phyloP scores from a whole-genome alignment of 441 rosid genomes.

The Kokia cookei region DNA sequence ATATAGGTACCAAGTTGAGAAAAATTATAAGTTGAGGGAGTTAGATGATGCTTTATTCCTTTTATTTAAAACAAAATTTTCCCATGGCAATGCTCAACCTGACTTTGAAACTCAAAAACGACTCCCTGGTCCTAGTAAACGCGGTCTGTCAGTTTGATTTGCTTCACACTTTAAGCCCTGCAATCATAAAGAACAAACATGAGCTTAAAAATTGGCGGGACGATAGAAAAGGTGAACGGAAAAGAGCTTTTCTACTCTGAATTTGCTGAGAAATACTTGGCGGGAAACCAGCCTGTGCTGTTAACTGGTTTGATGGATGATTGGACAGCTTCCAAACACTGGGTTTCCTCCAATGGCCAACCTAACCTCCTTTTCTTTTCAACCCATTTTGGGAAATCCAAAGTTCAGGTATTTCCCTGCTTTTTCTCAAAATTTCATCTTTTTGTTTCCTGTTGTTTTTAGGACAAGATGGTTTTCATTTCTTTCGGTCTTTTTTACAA shows the following conservation, averaged over 20 bases:
- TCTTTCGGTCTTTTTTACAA: not conserved
- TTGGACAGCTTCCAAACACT: slow-evolving; percentile 77
- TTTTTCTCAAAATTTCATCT: not conserved
- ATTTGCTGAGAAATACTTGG: slow-evolving; percentile 57
- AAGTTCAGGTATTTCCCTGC: slow-evolving; percentile 55
- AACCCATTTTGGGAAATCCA: slow-evolving; percentile 65
- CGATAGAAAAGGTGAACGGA: slow-evolving; percentile 58
- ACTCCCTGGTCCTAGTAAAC: not conserved
- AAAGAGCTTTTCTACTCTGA: slow-evolving; percentile 53
- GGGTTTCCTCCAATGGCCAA: slow-evolving; percentile 49
- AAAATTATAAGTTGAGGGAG: too few species aligned
- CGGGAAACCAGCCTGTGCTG: slow-evolving; percentile 68
- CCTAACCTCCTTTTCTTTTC: slow-evolving; percentile 66
- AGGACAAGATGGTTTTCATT: not conserved
- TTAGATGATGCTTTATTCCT: too few species aligned
- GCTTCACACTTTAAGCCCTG: not conserved
- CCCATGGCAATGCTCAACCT: not conserved
- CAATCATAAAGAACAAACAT: slow-evolving; percentile 9
- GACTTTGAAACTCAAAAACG: not conserved
- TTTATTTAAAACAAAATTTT: not conserved
- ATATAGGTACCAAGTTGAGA: too few species aligned
- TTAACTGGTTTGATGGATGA: slow-evolving; percentile 71
- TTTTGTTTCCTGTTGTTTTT: not conserved
- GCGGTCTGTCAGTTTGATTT: not conserved
- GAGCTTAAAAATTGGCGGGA: slow-evolving; percentile 57